Conservation (phyloP, 2,329 filamentous ascomycete genomes). For the Apiospora kogelbergensis region DNA sequence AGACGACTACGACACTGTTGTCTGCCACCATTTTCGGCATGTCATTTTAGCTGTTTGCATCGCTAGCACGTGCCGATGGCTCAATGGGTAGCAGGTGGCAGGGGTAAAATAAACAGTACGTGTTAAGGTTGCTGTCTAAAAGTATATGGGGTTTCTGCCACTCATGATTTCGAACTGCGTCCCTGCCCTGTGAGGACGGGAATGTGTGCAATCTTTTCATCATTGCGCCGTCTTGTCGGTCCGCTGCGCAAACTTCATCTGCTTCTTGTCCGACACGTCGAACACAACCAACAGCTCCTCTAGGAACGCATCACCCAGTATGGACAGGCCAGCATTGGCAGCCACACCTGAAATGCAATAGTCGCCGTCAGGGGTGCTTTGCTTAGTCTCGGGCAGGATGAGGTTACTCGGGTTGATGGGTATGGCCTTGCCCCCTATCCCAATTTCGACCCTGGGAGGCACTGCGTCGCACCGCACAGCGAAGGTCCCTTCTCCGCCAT, state of each 20-base stretch:
- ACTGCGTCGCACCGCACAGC: conserved; percentile 28
- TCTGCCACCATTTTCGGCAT: background rate
- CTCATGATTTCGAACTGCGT: background rate
- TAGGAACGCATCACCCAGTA: conserved; percentile 27
- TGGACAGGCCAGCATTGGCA: conserved; percentile 18
- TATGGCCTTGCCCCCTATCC: conserved; percentile 29
- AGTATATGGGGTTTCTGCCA: background rate
- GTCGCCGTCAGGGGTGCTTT: conserved; percentile 21
- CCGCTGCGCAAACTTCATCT: conserved; percentile 32
- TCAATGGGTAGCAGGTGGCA: background rate
- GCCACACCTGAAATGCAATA: conserved; percentile 28
- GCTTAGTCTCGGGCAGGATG: conserved; percentile 29
- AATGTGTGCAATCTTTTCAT: background rate
- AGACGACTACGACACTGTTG: background rate
- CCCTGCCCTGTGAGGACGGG: background rate
- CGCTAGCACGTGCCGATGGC: background rate
- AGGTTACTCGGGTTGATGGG: conserved; percentile 32
- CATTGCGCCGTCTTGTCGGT: conserved; percentile 13
- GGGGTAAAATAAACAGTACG: background rate
- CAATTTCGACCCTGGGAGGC: conserved; percentile 28
- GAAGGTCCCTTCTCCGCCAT: conserved; percentile 23
- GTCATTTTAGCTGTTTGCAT: background rate
- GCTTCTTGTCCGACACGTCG: conserved; percentile 30
- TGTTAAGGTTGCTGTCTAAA: too few species aligned
- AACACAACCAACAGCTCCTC: conserved; percentile 29